Base-by-base conservation (phyloP, 495 filamentous ascomycete genomes). In the Pseudevernia furfuracea region DNA sequence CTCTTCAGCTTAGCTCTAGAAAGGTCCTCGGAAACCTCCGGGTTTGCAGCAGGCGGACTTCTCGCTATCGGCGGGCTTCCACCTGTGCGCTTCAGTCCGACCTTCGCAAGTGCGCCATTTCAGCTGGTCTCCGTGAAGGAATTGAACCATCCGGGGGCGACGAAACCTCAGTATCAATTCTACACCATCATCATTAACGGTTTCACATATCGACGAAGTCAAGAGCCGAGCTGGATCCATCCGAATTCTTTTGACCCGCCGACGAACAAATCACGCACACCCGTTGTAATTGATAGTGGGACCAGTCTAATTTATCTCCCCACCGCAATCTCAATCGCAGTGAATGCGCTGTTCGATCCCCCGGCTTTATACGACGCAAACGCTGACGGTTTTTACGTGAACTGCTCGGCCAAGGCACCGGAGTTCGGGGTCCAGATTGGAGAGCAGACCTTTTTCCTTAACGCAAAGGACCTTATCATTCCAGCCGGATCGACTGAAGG, bases 351-450 rank as follows among this genome's bases (percentile, higher is more conserved):
- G 0, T 88, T 86, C 69, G 59, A 69, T 28, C 84, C 85, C 1
- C 77, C 82, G 0, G 85, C 80, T 19, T 66, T 64, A 8, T 85
- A 78, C 64, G 67, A 76, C 66, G 71, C 74, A 58, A 63, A 70
- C 38, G 69, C 75, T 23, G 78, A 75, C 15, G 71, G 73, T 39
- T 88, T 81, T 64, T 71, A 78, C 59, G 84, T 84, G 0, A 65
- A 73, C 1, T 88, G 85, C 70, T 72, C 77, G 58, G 83, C 85
- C n/a, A 75, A 69, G 8, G 68, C 79, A 10, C 85, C 85, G 3
- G 68, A 62, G 4, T 75, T 87, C 5, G 79, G 75, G 14, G 73
- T 88, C 41, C 66, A 74, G 7, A 78, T 87, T 46, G 72, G 68
- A 14, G 77, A 76, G 12, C 73, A 71, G 10, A 71, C 71, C 4